These are phyloP conservation scores for Phylloporus sp. DNA, from an alignment of 768 basidiomycete genomes.

Conservation along the genomic window DNA sequence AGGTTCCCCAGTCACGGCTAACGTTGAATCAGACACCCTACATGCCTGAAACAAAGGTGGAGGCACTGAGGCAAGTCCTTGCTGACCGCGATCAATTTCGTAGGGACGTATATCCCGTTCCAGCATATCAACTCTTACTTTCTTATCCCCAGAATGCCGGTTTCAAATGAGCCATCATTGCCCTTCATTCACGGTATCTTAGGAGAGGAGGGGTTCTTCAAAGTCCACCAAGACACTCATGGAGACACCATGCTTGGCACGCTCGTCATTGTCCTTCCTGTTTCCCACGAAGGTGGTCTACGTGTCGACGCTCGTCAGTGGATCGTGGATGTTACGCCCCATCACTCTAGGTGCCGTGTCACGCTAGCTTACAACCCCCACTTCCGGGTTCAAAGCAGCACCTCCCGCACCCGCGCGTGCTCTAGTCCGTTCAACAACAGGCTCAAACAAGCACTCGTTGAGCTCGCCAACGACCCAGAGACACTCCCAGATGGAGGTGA, in stretches of 20 bases:
- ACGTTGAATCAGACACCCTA: not conserved
- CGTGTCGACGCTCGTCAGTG: slow-evolving; percentile 33
- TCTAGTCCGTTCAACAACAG: not conserved
- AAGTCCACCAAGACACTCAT: slow-evolving; percentile 46
- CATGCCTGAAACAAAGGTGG: not conserved
- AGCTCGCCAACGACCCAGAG: slow-evolving; percentile 21
- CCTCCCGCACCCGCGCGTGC: not conserved
- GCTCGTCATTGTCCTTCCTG: slow-evolving; percentile 46
- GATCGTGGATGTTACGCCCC: slow-evolving; percentile 39
- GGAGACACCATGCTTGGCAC: slow-evolving; percentile 46
- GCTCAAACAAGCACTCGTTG: not conserved
- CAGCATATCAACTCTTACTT: not conserved
- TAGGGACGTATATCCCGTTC: not conserved
- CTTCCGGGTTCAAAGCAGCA: not conserved
- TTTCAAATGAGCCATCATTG: not conserved
- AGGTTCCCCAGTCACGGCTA: no score
- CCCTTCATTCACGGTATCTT: no score
- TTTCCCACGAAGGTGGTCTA: slow-evolving; percentile 44
- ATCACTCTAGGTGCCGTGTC: slow-evolving; percentile 44
- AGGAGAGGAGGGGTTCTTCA: slow-evolving; percentile 42
- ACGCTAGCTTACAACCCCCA: slow-evolving; percentile 41
- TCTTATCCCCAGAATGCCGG: not conserved
- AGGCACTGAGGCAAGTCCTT: not conserved
- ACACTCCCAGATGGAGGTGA: slow-evolving; percentile 31
- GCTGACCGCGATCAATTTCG: not conserved